Conservation (phyloP, 2,329 filamentous ascomycete species). For the Pseudopithomyces chartarum region DNA sequence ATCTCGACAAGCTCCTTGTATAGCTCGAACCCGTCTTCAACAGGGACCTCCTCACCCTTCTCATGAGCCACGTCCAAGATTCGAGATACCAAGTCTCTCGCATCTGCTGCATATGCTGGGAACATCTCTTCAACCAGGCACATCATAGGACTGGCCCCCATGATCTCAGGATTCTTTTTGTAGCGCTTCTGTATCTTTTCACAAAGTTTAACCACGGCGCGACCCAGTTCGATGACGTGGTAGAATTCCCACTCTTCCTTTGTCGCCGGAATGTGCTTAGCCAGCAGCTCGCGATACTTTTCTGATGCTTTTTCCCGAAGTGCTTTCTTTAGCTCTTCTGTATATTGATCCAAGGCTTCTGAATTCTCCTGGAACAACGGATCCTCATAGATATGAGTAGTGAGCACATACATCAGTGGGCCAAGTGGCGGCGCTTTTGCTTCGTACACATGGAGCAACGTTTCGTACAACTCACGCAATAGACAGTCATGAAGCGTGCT, state of each 20-base stretch:
- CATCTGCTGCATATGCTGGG: conserved; percentile 88
- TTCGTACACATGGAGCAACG: conserved; percentile 88
- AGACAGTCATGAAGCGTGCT: conserved; percentile 78
- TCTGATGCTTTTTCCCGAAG: conserved; percentile 75
- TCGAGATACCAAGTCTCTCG: conserved; percentile 78
- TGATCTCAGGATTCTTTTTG: conserved; percentile 81
- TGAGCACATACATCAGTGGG: conserved; percentile 77
- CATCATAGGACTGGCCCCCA: conserved; percentile 72
- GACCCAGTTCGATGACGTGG: conserved; percentile 87
- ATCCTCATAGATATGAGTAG: conserved; percentile 81
- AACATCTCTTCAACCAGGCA: conserved; percentile 84
- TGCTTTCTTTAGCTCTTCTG: conserved; percentile 71
- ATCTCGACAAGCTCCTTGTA: conserved; percentile 89
- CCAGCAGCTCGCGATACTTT: conserved; percentile 79
- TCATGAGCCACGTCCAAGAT: conserved; percentile 76
- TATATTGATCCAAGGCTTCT: conserved; percentile 74
- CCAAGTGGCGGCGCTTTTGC: conserved; percentile 82
- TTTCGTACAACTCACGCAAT: conserved; percentile 82
- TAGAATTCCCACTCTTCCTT: conserved; percentile 88
- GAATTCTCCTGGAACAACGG: conserved; percentile 72
- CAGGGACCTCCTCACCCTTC: conserved; percentile 74
- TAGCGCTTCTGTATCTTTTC: conserved; percentile 93
- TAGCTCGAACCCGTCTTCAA: conserved; percentile 92
- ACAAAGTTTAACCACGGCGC: conserved; percentile 81
- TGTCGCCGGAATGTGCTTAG: conserved; percentile 77